Conservation (phyloP, 148 eudicot genomes). For the Arctostaphylos glauca region DNA sequence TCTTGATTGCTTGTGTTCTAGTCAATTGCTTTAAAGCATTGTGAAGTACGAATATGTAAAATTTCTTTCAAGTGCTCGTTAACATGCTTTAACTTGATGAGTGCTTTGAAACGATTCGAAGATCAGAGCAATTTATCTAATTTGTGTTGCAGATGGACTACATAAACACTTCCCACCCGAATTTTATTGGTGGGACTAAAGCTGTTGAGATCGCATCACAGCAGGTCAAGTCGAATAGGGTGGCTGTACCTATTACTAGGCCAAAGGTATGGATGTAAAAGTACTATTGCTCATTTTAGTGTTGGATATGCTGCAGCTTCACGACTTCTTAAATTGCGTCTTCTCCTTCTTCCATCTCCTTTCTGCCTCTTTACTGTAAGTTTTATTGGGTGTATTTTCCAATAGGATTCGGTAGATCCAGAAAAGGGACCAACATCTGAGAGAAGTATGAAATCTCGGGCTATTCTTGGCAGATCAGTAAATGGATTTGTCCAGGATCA, state of each 20-base stretch:
- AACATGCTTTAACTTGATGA: neutral
- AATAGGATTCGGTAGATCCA: constrained; percentile 62
- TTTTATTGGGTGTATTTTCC: constrained; percentile 11
- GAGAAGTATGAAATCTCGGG: constrained; percentile 69
- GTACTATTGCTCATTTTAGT: neutral
- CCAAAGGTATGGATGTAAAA: constrained; percentile 48
- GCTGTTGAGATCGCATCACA: constrained; percentile 80
- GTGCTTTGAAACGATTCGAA: neutral
- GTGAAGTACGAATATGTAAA: neutral
- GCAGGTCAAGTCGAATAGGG: constrained; percentile 52
- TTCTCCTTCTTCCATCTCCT: neutral
- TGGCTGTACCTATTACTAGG: constrained; percentile 44
- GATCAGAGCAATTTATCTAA: neutral
- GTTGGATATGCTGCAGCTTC: constrained; percentile 4
- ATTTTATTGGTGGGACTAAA: constrained; percentile 86
- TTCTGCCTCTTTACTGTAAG: neutral
- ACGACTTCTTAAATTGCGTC: neutral
- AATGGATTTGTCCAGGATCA: constrained; percentile 80
- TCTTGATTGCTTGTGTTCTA: neutral
- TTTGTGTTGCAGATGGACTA: constrained; percentile 71
- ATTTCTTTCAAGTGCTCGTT: neutral
- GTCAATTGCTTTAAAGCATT: neutral
- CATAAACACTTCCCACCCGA: constrained; percentile 90
- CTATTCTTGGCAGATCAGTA: constrained; percentile 58
- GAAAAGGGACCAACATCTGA: constrained; percentile 78